Evolutionary conservation across 2,329 filamentous ascomycete species (phyloP), one percentile per base, ranked within the genome.

Genomic region (Beauveria bassiana): DNA sequence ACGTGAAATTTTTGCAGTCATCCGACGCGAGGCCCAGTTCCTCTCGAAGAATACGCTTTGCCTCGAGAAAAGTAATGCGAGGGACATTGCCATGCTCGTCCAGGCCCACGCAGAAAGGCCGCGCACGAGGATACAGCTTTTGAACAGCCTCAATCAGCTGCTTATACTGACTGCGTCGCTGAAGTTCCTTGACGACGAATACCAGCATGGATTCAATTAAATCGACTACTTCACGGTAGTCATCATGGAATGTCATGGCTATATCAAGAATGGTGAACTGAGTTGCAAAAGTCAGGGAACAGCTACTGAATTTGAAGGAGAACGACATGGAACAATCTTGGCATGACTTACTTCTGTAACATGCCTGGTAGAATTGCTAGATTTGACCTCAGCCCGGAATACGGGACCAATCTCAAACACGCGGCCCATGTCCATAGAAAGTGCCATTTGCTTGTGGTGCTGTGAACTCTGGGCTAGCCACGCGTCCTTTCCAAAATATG

Each of bases 371-470:
- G 53, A 56, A 7, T n/a, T 6, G 18, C 26, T 56, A 20, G 53
- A 56, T 18, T 46, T 56, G 18, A 18, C 40, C 31, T 56, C 53
- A 38, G 53, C 53, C 6, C 53, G 53, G 10, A 56, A 56, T 6
- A 56, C 53, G 1, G 53, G 53, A 18, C 53, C 53, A 46, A 56
- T 56, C 53, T 56, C 53, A 46, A 56, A 56, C 4, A 56, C 53
- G 8, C 53, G 53, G 10, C 46, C 26, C 42, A 56, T 46, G 14
- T 56, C 53, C 53, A 56, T 56, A 1, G 53, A 14, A 28, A 56
- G 53, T 34, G 53, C 53, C 53, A 56, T 56, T 45, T 56, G 53
- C 40, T 56, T 56, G 53, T 56, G 53, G 42, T 56, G 53, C n/a
- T 56, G 53, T 3, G 53, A 46, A 42, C 53, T 56, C 53, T 56